These are phyloP conservation scores for Colletotrichum cuscutae DNA, from an alignment of 2,329 filamentous ascomycete genomes.

Conservation along the genomic window DNA sequence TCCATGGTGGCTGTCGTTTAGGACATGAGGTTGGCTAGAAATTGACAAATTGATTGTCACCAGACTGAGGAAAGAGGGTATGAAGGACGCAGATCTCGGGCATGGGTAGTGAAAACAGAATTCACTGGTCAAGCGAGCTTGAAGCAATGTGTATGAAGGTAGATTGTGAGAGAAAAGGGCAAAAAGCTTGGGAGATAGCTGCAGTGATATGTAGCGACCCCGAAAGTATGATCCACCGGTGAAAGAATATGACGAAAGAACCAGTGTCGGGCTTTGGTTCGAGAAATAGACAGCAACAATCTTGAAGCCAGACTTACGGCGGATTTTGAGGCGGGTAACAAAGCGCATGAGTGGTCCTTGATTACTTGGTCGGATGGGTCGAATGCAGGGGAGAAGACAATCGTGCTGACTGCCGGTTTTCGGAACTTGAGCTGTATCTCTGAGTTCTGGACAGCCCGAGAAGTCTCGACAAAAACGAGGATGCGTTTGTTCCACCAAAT, in stretches of 20 bases:
- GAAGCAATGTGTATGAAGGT: not conserved
- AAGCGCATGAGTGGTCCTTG: not conserved
- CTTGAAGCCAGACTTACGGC: not conserved
- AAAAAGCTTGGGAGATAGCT: not conserved
- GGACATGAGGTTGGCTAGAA: constrained; percentile 1
- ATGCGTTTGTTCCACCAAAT: not conserved
- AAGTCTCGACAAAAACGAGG: not conserved
- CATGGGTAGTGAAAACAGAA: not conserved
- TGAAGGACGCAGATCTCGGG: not conserved
- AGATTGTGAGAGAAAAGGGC: not conserved
- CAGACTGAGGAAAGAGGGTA: not conserved
- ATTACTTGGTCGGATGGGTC: not conserved
- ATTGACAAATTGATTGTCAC: not conserved
- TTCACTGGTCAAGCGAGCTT: not conserved
- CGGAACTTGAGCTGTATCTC: not conserved
- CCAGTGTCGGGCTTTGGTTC: not conserved
- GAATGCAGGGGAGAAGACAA: not conserved
- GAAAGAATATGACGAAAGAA: not conserved
- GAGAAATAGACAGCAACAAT: not conserved
- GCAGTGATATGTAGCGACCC: not conserved
- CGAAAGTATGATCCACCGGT: not conserved
- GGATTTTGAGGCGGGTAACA: not conserved
- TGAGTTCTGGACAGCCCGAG: not conserved
- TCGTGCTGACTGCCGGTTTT: not conserved
- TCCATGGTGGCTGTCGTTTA: constrained; percentile 40